phyloP scores from a whole-genome alignment of 169 alveolate species.

The Neospora caninum region DNA sequence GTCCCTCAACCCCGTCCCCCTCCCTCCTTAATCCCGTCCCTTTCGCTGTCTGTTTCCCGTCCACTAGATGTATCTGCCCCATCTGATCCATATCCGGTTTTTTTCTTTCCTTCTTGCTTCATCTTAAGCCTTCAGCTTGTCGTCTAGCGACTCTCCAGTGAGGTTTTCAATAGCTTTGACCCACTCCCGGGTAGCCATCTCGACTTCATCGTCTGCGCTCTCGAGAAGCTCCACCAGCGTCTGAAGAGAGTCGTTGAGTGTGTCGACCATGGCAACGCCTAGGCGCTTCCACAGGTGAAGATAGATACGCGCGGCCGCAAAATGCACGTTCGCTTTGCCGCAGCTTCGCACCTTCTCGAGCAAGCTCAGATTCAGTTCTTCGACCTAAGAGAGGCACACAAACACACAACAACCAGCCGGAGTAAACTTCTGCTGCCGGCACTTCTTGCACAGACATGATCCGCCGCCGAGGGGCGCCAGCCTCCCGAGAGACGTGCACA shows the following conservation, averaged over 20 bases:
- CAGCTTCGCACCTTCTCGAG: slow-evolving; percentile 27
- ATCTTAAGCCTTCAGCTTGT: neutral
- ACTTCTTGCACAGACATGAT: no score
- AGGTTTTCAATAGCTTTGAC: neutral
- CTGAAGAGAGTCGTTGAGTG: neutral
- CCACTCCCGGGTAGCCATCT: slow-evolving; percentile 9
- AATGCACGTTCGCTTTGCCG: slow-evolving; percentile 14
- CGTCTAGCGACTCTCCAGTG: slow-evolving; percentile 10
- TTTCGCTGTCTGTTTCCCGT: no score
- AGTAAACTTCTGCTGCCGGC: no score
- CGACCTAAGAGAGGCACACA: neutral
- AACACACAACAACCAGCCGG: neutral
- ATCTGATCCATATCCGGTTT: no score
- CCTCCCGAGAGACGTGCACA: no score
- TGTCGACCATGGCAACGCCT: slow-evolving; percentile 36
- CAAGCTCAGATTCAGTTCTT: neutral
- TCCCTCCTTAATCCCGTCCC: no score
- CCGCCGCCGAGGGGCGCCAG: no score
- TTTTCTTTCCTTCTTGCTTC: no score
- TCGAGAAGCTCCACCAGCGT: slow-evolving; percentile 23
- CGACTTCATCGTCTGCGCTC: slow-evolving; percentile 7
- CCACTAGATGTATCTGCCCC: no score
- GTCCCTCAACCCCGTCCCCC: no score
- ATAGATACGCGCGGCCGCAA: slow-evolving; percentile 8
- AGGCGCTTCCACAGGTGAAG: slow-evolving; percentile 23